Conservation (phyloP, 169 alveolate species). For the Perkinsus olseni region DNA sequence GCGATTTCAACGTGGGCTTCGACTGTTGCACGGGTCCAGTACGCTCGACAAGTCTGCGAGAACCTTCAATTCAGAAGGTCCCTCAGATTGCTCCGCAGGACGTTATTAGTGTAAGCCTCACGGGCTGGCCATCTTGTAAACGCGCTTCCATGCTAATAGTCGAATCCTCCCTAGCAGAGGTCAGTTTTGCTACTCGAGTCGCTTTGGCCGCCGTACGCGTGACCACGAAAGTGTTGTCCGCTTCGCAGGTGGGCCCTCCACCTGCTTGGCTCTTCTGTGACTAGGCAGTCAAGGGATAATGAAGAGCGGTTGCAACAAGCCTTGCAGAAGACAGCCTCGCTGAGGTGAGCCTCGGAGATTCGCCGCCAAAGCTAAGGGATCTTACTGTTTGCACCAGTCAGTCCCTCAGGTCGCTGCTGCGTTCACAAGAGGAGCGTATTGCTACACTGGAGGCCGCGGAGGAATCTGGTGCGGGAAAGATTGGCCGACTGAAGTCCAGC, state of each 20-base stretch:
- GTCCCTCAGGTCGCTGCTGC: neutral
- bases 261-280: neutral
- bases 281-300: neutral
- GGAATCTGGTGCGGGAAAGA: neutral
- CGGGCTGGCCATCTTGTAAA: too few species aligned
- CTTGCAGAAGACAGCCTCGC: neutral
- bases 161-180: too few species aligned
- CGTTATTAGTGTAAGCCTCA: neutral
- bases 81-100: neutral
- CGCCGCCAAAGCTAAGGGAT: neutral
- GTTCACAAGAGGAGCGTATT: neutral
- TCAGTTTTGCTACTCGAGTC: too few species aligned
- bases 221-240: neutral
- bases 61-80: neutral
- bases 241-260: neutral
- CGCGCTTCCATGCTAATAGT: too few species aligned
- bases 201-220: too few species aligned
- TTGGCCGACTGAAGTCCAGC: neutral
- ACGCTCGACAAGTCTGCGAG: neutral
- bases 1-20: neutral
- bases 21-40: neutral
- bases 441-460: neutral
- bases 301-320: neutral
- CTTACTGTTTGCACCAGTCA: too few species aligned
- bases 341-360: neutral